A percentile compares a stretch with the other conserved stretches of the same genome.
These are phyloP conservation scores for Syzygium jambos DNA, from an alignment of 345 rosid species.

Conservation along the genomic window DNA sequence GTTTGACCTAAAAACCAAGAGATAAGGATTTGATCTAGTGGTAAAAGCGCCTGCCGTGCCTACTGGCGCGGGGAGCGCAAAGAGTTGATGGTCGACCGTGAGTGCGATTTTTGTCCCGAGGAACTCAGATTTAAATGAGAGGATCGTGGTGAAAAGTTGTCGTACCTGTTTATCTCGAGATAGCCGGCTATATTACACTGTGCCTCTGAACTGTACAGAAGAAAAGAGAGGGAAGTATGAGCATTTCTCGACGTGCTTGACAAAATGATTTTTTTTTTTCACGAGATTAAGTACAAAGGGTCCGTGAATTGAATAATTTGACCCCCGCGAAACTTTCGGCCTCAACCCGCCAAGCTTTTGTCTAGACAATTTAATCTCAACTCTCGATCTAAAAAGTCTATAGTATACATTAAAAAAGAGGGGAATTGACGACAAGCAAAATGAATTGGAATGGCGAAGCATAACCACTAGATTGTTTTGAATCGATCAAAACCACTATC, in stretches of 20 bases:
- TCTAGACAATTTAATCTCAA: neutral
- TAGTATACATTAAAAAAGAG: neutral
- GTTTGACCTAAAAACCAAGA: too few relatives aligned
- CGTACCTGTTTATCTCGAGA: fast-evolving
- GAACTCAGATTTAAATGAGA: fast-evolving
- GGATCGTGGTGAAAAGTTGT: fast-evolving
- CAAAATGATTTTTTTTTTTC: neutral
- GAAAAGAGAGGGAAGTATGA: neutral
- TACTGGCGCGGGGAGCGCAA: too few relatives aligned
- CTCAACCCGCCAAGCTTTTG: neutral
- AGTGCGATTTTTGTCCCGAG: neutral
- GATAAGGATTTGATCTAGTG: too few relatives aligned
- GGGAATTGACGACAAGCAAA: neutral
- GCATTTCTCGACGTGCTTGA: neutral
- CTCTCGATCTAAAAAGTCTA: neutral
- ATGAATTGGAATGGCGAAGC: neutral
- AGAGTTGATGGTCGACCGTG: too few relatives aligned
- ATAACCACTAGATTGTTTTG: neutral
- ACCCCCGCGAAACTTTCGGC: neutral
- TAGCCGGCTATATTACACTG: fast-evolving
- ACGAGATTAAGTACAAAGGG: neutral
- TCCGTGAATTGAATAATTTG: neutral
- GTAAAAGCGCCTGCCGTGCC: neutral
- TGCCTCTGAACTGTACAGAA: neutral
- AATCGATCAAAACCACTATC: neutral